Percentiles rank a stretch among this genome's conserved stretches.
Evolutionary conservation across 225 moss, liverwort and hornwort species (phyloP).

Genomic region (Antitrichia curtipendula): DNA sequence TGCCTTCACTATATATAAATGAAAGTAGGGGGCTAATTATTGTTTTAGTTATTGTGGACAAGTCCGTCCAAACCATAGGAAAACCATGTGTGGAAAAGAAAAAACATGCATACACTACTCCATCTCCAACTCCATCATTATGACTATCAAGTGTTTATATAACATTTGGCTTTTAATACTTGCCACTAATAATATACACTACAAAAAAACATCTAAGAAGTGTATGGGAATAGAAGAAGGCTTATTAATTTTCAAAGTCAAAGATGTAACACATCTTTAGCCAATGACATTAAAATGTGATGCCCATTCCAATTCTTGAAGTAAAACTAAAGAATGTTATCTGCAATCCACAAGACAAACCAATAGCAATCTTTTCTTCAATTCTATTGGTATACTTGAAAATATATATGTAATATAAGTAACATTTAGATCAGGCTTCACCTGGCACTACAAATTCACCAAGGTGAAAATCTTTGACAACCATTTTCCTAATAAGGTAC

Average conservation of each 20-base stretch:
- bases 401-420: neutral
- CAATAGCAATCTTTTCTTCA: neutral
- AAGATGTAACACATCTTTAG: neutral
- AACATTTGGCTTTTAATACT: accelerated
- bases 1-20: neutral
- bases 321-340: neutral
- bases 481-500: neutral
- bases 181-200: neutral
- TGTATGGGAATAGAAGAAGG: neutral
- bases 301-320: neutral
- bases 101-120: neutral
- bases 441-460: neutral
- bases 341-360: neutral
- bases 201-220: neutral
- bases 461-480: neutral
- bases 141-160: no score
- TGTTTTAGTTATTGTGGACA: neutral
- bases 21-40: neutral
- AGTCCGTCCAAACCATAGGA: neutral
- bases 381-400: neutral
- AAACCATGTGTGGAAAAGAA: neutral
- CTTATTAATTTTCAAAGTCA: neutral
- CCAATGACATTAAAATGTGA: no score
- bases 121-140: neutral
- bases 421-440: neutral